These are phyloP conservation scores for Cucurbita argyrosperma DNA, from an alignment of 306 rosid species.

Conservation along the genomic window DNA sequence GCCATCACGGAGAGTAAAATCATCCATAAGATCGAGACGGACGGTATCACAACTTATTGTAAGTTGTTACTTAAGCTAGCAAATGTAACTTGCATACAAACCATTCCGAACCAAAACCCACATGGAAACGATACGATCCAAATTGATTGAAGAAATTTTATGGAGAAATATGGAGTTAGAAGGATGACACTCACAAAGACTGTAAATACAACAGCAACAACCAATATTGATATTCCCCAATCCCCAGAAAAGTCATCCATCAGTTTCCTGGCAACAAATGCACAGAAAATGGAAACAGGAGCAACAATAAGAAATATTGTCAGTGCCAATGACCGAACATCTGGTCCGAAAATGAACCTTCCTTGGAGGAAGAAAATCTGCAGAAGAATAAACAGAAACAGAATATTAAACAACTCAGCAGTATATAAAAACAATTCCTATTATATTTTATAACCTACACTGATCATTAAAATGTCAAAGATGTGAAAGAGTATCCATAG, in stretches of 20 bases:
- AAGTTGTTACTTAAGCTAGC: neutral
- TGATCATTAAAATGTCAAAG: neutral
- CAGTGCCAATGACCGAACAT: conserved; percentile 78
- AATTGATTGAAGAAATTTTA: neutral
- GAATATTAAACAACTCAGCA: neutral
- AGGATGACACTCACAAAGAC: conserved; percentile 49
- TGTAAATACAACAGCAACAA: conserved; percentile 49
- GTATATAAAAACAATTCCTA: neutral
- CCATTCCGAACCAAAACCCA: neutral
- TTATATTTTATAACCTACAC: neutral
- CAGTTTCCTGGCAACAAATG: conserved; percentile 75
- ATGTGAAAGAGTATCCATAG: neutral
- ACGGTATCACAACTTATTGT: neutral
- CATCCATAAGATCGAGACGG: neutral
- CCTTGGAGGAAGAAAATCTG: conserved; percentile 94
- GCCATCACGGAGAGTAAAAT: neutral
- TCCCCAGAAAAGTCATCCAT: conserved; percentile 55
- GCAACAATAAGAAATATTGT: conserved; percentile 79
- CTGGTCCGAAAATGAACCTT: conserved; percentile 95
- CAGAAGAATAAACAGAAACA: conserved; percentile 11
- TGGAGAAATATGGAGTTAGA: neutral
- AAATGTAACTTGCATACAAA: neutral
- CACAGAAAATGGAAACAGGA: conserved; percentile 72
- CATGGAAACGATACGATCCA: neutral
- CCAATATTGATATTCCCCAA: conserved; percentile 60